Base-by-base conservation (phyloP, 2,329 filamentous ascomycete genomes). In the Diplocarpon mali region DNA sequence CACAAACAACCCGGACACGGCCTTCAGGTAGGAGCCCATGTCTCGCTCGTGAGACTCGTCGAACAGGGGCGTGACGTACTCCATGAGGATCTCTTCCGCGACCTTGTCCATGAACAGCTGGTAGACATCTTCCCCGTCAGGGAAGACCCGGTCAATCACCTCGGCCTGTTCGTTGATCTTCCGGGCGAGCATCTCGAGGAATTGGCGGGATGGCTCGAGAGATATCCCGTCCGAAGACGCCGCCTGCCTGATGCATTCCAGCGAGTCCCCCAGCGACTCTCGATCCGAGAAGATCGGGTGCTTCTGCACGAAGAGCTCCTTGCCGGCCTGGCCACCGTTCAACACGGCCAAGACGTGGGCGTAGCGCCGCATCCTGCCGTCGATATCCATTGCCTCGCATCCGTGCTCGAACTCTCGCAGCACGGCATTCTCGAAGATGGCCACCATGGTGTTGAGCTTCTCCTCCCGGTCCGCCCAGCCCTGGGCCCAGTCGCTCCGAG, bases 391-490 rank as follows among this genome's bases (percentile, higher is more conserved):
- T 35, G 79, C 80, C 61, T 92, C 86, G 54, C 93, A 94, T 3
- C 87, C 92, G 59, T 92, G 84, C 64, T 93, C 85, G 55, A 98
- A 98, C 62, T 98, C 92, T 39, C 84, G 76, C 41, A 95, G 67
- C 3, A 93, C 89, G 3, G 89, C 88, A 45, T 82, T 88, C 65
- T 96, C 90, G 57, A 98, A 98, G 47, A 92, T 80, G 31, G 74
- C 74, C 53, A 82, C 76, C 74, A 93, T 88, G 17, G 72, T 75
- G 31, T 76, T 69, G 15, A 98, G 68, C 59, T 82, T 85, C 50
- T 83, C 78, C 56, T 84, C 76, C 35, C 90, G 71, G 54, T 78
- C 71, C 38, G 68, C 64, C 70, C 83, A 89, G 1, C 87, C 89
- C 46, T 82, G 69, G 0, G 85, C 73, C 68, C 77, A 85, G 62